These are phyloP conservation scores for Gossypium bickii DNA, from an alignment of 345 rosid species.

Conservation along the genomic window DNA sequence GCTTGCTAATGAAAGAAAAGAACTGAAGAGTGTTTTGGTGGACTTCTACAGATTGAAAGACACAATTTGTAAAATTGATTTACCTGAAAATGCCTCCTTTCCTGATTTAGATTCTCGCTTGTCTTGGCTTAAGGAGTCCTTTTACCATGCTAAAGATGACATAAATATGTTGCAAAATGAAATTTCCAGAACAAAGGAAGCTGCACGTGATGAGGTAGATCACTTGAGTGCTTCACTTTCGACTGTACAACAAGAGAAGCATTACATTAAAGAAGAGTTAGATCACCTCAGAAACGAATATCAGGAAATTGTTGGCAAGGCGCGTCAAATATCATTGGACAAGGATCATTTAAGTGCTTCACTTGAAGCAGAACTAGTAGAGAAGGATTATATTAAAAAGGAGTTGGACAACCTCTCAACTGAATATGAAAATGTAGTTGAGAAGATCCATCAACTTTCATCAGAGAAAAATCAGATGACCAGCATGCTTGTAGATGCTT, in stretches of 20 bases:
- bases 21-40: slow-evolving; percentile 36
- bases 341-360: slow-evolving; percentile 50
- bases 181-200: slow-evolving; percentile 39
- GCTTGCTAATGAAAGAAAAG: slow-evolving; percentile 63
- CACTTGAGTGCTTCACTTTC: slow-evolving; percentile 9
- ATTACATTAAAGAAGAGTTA: slow-evolving; percentile 13
- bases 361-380: slow-evolving; percentile 54
- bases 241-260: slow-evolving; percentile 16
- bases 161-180: slow-evolving; percentile 44
- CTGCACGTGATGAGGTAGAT: slow-evolving; percentile 37
- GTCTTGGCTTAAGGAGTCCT: slow-evolving; percentile 65
- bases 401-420: slow-evolving; percentile 42
- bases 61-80: slow-evolving; percentile 43
- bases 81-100: slow-evolving; percentile 50
- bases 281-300: background rate
- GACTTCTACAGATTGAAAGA: slow-evolving; percentile 61
- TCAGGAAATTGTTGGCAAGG: slow-evolving; percentile 3
- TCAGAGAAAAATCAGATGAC: slow-evolving; percentile 56
- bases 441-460: slow-evolving; percentile 37
- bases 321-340: slow-evolving; percentile 4
- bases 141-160: slow-evolving; percentile 46
- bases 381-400: slow-evolving; percentile 48
- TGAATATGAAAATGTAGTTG: slow-evolving; percentile 39
- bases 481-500: slow-evolving; percentile 49
- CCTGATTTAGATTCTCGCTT: slow-evolving; percentile 57